Base-by-base conservation (phyloP, 768 basidiomycete genomes). In the Leccinellum albellum region DNA sequence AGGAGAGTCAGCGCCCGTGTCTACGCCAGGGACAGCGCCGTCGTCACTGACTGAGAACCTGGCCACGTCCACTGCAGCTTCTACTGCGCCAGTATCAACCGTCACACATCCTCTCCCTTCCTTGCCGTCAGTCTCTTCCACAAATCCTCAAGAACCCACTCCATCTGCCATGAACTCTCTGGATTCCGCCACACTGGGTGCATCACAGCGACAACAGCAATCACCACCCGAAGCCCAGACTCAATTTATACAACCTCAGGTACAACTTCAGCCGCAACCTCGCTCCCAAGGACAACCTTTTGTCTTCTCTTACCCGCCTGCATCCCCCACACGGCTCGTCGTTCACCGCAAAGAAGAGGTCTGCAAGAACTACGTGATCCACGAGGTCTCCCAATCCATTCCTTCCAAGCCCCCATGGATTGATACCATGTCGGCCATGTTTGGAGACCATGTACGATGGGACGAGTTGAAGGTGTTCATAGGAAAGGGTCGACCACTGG, bases 371-470 rank as follows among this genome's bases (percentile, higher is more conserved):
- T 91, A 91, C 62, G 71, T 92, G 3, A 72, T 91, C 3, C 86
- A 91, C 64, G 87, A 89, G 61, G 50, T 70, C 3, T 75, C 73
- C 2, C 83, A 87, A 59, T 66, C 71, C 2, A 72, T 78, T 23
- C 75, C 74, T 5, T 70, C 72, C 1, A 70, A 83, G 56, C 86
- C 88, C 0, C 66, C 71, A 0, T 88, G 89, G 88, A 76, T 74
- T 48, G 82, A 87, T 29, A 91, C 88, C 12, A 89, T 94, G 87
- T 65, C 78, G 7, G 86, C 91, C 2, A 79, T 96, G 75, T 92
- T 98, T 63, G 94, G 95, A 2, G 78, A 88, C 51, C 88, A 95
- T 62, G 86, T 87, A 9, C 80, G 86, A 49, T 98, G 90, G 90
- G 84, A 88, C 51, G 80, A 86, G 28, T 56, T 89, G 21, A 83